Percentiles rank a stretch among this genome's conserved stretches.
These are phyloP conservation scores for Gracilaria domingensis DNA, from an alignment of 23 red algal species.

Conservation along the genomic window DNA sequence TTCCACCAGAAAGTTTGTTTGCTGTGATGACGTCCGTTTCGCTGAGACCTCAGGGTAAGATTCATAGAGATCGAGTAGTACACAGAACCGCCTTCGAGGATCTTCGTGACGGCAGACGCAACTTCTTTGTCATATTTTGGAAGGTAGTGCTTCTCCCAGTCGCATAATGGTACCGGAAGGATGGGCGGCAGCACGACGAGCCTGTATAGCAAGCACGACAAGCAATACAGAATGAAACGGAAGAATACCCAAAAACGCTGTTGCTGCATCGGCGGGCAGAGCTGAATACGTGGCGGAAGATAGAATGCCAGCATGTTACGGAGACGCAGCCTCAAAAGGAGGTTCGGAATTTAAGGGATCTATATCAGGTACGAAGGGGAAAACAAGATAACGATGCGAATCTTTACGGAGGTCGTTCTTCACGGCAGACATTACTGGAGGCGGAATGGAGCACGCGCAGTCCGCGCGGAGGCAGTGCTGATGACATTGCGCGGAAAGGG, in stretches of 20 bases:
- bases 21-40: not conserved
- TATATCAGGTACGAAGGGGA: conserved; percentile 59
- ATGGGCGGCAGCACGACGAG: conserved; percentile 56
- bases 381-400: conserved; percentile 63
- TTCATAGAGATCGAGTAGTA: conserved; percentile 76
- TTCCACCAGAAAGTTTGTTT: conserved; percentile 92
- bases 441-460: conserved; percentile 77
- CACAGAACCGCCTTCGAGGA: conserved; percentile 83
- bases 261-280: conserved; percentile 76
- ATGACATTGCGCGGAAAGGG: not conserved
- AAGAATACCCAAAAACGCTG: conserved; percentile 75
- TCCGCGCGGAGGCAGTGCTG: conserved; percentile 48
- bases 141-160: conserved; percentile 50
- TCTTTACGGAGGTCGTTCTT: conserved; percentile 52
- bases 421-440: conserved; percentile 32
- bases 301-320: conserved; percentile 44
- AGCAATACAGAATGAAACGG: conserved; percentile 69
- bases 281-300: not conserved
- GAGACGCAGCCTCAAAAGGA: conserved; percentile 20
- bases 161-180: conserved; percentile 63
- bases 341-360: conserved; percentile 8
- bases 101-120: conserved; percentile 64
- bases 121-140: conserved; percentile 78
- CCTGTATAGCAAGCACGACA: conserved; percentile 70
- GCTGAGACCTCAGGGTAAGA: conserved; percentile 59